Evolutionary conservation across 2,329 filamentous ascomycete species (phyloP).

Genomic region (Fusarium chaquense): DNA sequence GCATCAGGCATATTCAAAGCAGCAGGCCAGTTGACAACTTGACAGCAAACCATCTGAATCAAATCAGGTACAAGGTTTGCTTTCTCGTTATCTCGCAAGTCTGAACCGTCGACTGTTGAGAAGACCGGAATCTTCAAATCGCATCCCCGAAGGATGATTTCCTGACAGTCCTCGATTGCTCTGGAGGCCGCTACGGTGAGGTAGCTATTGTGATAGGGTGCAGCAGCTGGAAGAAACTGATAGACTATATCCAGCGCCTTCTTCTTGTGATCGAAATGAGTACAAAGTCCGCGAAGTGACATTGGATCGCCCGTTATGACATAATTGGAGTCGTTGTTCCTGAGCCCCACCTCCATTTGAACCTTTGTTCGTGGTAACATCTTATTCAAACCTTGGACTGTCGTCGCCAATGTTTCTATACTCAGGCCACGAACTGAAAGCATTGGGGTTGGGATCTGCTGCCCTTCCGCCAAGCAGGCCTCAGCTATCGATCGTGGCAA

Average conservation of each 20-base stretch:
- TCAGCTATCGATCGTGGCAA: background rate
- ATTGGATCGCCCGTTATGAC: background rate
- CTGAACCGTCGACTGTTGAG: conserved; percentile 88
- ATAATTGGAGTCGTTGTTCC: background rate
- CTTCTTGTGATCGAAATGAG: background rate
- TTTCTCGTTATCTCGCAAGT: conserved; percentile 72
- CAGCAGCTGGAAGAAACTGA: background rate
- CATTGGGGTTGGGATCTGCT: background rate
- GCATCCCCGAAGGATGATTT: background rate
- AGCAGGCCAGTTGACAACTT: conserved; percentile 95
- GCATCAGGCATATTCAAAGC: conserved; percentile 90
- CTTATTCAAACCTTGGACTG: background rate
- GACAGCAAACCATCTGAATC: conserved; percentile 91
- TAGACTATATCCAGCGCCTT: background rate
- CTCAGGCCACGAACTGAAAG: background rate
- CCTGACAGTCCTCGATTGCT: background rate
- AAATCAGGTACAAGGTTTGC: conserved; percentile 87
- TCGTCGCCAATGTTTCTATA: background rate
- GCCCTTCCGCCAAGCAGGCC: background rate
- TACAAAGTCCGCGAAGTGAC: background rate
- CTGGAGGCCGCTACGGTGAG: background rate
- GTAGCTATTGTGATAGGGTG: background rate
- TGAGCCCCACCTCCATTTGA: background rate
- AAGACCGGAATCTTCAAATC: conserved; percentile 83
- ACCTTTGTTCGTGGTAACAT: background rate